A percentile compares a stretch with the other conserved stretches of the same genome.
Conservation (phyloP, 768 basidiomycete species). For the Tephrocybe sp. region DNA sequence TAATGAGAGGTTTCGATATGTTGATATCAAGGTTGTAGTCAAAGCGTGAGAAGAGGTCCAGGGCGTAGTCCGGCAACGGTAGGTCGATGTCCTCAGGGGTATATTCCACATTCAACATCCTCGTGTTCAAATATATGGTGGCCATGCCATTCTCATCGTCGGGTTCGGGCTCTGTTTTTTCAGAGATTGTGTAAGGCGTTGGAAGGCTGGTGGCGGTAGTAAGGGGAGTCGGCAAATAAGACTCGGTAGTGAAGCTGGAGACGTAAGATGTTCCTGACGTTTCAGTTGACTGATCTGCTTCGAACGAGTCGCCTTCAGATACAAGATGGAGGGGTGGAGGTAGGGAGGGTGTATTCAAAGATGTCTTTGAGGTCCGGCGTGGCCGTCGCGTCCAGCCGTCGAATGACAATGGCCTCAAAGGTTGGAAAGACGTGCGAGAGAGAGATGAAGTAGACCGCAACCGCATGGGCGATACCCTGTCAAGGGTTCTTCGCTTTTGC, state of each 20-base stretch:
- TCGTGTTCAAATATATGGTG: constrained; percentile 13
- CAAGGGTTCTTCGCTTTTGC: constrained; percentile 31
- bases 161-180: neutral
- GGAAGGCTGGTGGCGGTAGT: constrained; percentile 4
- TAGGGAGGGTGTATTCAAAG: neutral
- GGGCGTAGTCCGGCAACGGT: constrained; percentile 19
- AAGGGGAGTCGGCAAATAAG: constrained; percentile 6
- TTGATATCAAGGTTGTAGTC: constrained; percentile 8
- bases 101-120: constrained; percentile 1
- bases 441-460: constrained; percentile 25
- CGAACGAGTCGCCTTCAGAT: constrained; percentile 8
- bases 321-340: constrained; percentile 1
- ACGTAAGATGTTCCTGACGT: constrained; percentile 6
- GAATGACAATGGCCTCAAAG: constrained; percentile 14
- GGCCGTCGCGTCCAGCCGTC: constrained; percentile 11
- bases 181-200: neutral
- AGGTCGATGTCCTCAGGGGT: constrained; percentile 9
- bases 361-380: neutral
- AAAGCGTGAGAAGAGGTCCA: constrained; percentile 19
- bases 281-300: constrained; percentile 2
- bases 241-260: constrained; percentile 2
- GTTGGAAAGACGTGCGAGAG: constrained; percentile 8
- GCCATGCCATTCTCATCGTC: constrained; percentile 14
- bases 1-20: neutral
- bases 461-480: constrained; percentile 30